Base-by-base conservation (phyloP, 2,329 filamentous ascomycete species). In the Trichoderma polysporum region DNA sequence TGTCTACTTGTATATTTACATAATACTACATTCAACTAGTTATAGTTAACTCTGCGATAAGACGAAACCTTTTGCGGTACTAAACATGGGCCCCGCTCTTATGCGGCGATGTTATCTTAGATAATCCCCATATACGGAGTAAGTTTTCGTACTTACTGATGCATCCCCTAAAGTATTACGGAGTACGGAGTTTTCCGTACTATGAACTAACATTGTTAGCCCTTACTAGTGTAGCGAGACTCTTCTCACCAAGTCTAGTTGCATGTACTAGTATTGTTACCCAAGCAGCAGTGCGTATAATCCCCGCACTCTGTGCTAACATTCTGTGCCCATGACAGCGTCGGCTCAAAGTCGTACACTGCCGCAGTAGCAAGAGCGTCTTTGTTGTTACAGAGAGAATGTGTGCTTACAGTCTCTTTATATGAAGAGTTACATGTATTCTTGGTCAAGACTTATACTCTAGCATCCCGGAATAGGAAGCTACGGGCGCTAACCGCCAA, bases 371-470 rank as follows among this genome's bases (percentile, higher is more conserved):
- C n/a, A 3, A 41, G 4, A 45, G 7, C 22, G 8, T 12, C 41
- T 45, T 22, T 4, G n/a, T 10, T 10, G 22, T 22, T 4, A 2
- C 41, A 10, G 19, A 13, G 41, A 45, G 9, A 22, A 2, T 12
- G 8, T 12, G 4, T 0, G n/a, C 12, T 12, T 4, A 12, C n/a
- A 4, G 2, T 1, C n/a, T 4, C 39, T 10, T 1, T 10, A 19
- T 22, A 22, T 22, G n/a, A 45, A 22, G 41, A 8, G 12, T 3
- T 22, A 4, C n/a, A 9, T 45, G 7, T 19, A n/a, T 41, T 41
- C n/a, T 45, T 6, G 10, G 10, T 41, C 33, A 19, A 22, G 22
- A 22, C 8, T 45, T 45, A 19, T 45, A 19, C 41, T 19, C 19
- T 19, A 19, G 41, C 41, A 45, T 45, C 22, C 9, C 19, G 41